Evolutionary conservation across 805 yeast species (phyloP).

Genomic region (Candida insectalens): DNA sequence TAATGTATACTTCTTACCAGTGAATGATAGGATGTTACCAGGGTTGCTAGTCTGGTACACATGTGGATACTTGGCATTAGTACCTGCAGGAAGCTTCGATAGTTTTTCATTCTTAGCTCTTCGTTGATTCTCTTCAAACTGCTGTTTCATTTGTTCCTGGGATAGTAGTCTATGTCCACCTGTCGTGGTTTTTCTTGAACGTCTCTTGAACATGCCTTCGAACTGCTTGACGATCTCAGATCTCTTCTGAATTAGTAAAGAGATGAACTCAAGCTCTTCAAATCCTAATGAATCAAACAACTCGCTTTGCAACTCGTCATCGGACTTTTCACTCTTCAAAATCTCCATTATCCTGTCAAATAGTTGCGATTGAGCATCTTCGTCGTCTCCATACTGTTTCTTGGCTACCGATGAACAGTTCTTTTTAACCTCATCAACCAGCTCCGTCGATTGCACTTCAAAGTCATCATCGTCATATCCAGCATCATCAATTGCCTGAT

Average conservation of each 20-base stretch:
- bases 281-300: conserved; percentile 78
- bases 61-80: conserved; percentile 65
- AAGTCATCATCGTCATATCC: conserved; percentile 4
- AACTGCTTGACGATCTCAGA: conserved; percentile 18
- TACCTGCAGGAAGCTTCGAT: conserved; percentile 32
- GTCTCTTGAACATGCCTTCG: background rate
- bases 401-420: conserved; percentile 19
- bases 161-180: conserved; percentile 28
- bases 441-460: too few species aligned
- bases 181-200: background rate
- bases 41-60: conserved; percentile 68
- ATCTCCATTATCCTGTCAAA: conserved; percentile 23
- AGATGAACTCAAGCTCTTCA: conserved; percentile 74
- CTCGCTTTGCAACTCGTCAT: conserved; percentile 58
- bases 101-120: conserved; percentile 39
- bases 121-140: conserved; percentile 40
- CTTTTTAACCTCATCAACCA: conserved; percentile 12
- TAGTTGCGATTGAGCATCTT: conserved; percentile 8
- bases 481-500: conserved; percentile 2
- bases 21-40: conserved; percentile 59
- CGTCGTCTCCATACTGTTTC: conserved; percentile 17
- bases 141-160: conserved; percentile 44
- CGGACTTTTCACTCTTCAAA: conserved; percentile 29
- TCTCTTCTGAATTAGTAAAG: conserved; percentile 45
- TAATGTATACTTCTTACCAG: conserved; percentile 71